Percentiles rank a stretch among this genome's conserved stretches.
Evolutionary conservation across 1,284 basidiomycete genomes (phyloP).

Genomic region (Moniliophthora roreri): DNA sequence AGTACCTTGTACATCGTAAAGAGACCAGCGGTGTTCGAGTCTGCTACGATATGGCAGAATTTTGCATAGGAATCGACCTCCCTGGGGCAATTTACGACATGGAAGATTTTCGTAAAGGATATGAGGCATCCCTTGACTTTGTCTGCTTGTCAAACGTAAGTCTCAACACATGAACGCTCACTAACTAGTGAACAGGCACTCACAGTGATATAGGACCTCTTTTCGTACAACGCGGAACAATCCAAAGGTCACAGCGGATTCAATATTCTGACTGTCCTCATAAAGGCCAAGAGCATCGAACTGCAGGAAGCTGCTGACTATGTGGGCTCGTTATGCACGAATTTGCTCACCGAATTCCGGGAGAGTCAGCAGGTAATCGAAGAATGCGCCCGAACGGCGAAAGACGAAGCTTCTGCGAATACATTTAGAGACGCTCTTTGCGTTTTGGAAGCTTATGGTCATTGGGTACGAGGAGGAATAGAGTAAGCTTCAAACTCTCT

Average conservation of each 20-base stretch:
- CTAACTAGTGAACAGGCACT: constrained; percentile 30
- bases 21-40: background rate
- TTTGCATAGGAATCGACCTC: background rate
- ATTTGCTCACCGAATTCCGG: constrained; percentile 34
- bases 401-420: constrained; percentile 31
- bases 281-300: constrained; percentile 37
- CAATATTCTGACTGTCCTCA: constrained; percentile 48
- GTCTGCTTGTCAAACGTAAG: background rate
- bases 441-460: constrained; percentile 25
- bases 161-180: background rate
- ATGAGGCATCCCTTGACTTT: background rate
- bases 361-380: constrained; percentile 12
- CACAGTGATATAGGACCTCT: constrained; percentile 47
- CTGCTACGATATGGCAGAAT: background rate
- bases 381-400: constrained; percentile 23
- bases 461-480: constrained; percentile 26
- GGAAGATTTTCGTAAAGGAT: background rate
- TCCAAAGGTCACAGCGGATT: constrained; percentile 44
- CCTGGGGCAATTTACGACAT: background rate
- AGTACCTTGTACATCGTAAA: background rate
- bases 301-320: constrained; percentile 44
- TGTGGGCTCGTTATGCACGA: constrained; percentile 39
- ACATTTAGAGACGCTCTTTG: constrained; percentile 34
- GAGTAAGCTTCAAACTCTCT: constrained; percentile 1
- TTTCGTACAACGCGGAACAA: constrained; percentile 54